Percentiles rank a stretch among this genome's conserved stretches.
Conservation (phyloP, 2,329 filamentous ascomycete genomes). For the Daldinia sp. region DNA sequence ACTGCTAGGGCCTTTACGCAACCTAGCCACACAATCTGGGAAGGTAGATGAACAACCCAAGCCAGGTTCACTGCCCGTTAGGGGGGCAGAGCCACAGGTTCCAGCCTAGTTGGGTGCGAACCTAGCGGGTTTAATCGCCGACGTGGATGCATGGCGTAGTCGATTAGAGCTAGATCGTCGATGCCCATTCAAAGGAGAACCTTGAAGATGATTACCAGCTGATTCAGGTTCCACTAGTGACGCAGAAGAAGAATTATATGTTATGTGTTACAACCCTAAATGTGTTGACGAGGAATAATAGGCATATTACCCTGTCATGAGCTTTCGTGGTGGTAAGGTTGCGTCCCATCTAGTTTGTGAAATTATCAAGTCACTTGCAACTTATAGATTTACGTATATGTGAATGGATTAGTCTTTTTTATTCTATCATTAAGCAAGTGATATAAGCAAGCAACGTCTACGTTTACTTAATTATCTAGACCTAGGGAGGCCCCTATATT, state of each 20-base stretch:
- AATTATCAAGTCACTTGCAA: background rate
- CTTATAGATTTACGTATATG: background rate
- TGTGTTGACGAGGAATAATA: background rate
- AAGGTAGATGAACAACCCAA: conserved; percentile 27
- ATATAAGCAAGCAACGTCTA: background rate
- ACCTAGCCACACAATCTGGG: conserved; percentile 38
- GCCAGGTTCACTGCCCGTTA: background rate
- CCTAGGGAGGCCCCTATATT: background rate
- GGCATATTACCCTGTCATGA: background rate
- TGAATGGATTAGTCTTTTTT: background rate
- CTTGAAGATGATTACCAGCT: background rate
- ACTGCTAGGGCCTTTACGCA: conserved; percentile 50
- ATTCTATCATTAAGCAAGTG: background rate
- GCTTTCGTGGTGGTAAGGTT: background rate
- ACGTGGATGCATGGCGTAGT: background rate
- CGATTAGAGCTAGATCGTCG: background rate
- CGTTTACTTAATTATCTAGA: background rate
- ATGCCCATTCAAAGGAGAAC: background rate
- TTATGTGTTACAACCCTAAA: background rate
- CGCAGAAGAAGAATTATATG: background rate
- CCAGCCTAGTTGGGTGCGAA: conserved; percentile 5
- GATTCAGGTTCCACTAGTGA: background rate
- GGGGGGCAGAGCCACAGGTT: background rate
- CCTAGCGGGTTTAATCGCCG: background rate
- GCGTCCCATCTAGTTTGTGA: background rate